phyloP scores from a whole-genome alignment of 192 early-diverging fungal genomes.

The Coemansia sp. region DNA sequence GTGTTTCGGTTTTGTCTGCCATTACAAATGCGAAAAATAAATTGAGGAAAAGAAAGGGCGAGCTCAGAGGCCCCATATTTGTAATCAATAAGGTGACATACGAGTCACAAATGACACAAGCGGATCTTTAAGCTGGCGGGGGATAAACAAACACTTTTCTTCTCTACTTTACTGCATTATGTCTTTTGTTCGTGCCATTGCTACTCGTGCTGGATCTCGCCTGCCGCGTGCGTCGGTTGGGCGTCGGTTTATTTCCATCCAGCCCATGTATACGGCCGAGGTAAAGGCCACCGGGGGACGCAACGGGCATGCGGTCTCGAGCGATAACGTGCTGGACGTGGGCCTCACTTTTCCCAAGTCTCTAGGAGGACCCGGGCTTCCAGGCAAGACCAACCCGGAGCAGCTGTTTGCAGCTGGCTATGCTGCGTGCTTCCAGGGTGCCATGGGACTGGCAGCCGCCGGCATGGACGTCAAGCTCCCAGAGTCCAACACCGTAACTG shows the following conservation, averaged over 20 bases:
- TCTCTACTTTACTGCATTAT: not conserved
- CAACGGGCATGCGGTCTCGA: slow-evolving; percentile 57
- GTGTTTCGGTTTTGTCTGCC: not conserved
- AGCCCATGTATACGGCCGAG: slow-evolving; percentile 61
- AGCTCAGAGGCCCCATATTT: not conserved
- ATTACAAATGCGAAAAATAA: not conserved
- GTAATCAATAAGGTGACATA: not conserved
- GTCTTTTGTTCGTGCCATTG: slow-evolving; percentile 31
- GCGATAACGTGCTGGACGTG: slow-evolving; percentile 54
- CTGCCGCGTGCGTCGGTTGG: slow-evolving; percentile 10
- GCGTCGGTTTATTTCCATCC: slow-evolving; percentile 46
- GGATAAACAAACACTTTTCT: not conserved
- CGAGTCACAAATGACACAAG: not conserved
- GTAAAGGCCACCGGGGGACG: slow-evolving; percentile 55
- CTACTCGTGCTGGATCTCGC: slow-evolving; percentile 22
- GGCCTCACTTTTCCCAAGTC: slow-evolving; percentile 57
- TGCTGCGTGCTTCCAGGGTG: slow-evolving; percentile 61
- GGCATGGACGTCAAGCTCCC: slow-evolving; percentile 51
- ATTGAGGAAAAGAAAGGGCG: not conserved
- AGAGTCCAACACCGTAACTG: slow-evolving; percentile 48
- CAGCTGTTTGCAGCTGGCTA: slow-evolving; percentile 59
- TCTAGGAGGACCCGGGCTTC: slow-evolving; percentile 55
- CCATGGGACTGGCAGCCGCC: slow-evolving; percentile 52
- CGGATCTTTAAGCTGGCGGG: not conserved
- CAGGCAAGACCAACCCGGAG: slow-evolving; percentile 60